Evolutionary conservation across 306 rosid species (phyloP), one percentile per base, ranked within the genome.

Genomic region (Dicorynia guianensis): DNA sequence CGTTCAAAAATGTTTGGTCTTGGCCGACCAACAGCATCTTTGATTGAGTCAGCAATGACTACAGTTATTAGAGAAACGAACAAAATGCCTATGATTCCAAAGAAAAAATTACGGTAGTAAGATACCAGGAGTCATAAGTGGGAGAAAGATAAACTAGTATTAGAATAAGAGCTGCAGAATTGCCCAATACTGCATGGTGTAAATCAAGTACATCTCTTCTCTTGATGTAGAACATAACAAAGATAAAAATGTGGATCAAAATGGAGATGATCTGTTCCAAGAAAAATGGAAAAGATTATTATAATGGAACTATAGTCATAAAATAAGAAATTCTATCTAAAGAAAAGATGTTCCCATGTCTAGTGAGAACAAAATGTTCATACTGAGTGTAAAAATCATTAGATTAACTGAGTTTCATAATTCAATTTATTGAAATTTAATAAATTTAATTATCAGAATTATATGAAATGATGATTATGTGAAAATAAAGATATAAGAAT

Each of bases 21-120:
- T 38, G 88, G 91, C 36, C 88, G 82, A 36, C 91, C 91, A 69
- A 87, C 88, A 17, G 86, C 86, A 69, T 84, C 86, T 76, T 87
- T 87, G 49, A 87, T 81, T 55, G 73, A 18, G 70, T 87, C 91
- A 0, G 91, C 84, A 57, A 87, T 87, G n/a, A 87, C 91, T 61
- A 80, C 86, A 8, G 91, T 84, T 52, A 87, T 81, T 5, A 87
- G 57, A 71, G 76, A 47, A 54, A 87, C 6, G 68, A 65, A 87
- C 57, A 76, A 18, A 62, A 87, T 15, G 49, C 88, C 91, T 87
- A 12, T 42, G 20, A 14, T 35, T 38, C 62, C 67, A 77, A 69
- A 11, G 47, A 38, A 8, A 11, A 25, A 25, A 25, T 25, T 25
- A 2, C 30, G 2, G 30, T 25, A 25, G 30, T 25, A 25, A 25